phyloP scores from a whole-genome alignment of 2,329 filamentous ascomycete species.

The Thyridium curvatum region DNA sequence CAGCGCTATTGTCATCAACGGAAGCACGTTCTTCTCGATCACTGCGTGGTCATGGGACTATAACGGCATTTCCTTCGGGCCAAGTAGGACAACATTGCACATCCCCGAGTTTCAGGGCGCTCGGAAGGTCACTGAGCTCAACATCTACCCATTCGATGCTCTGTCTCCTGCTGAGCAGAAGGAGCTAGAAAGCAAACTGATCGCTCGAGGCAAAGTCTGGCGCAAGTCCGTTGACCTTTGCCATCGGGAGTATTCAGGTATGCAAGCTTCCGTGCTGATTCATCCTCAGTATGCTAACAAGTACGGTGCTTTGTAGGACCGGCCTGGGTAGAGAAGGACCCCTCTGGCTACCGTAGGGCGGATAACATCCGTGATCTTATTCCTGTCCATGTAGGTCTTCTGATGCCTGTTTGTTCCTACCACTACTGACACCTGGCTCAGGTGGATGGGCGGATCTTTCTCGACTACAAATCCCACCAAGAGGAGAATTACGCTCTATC shows the following conservation, averaged over 20 bases:
- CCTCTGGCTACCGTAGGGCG: too few relatives aligned
- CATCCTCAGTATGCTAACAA: constrained; percentile 18
- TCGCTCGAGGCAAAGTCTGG: constrained; percentile 24
- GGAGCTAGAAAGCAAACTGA: constrained; percentile 14
- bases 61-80: constrained; percentile 24
- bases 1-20: constrained; percentile 17
- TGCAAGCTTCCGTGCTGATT: constrained; percentile 12
- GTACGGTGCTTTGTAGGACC: constrained; percentile 29
- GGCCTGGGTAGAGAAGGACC: constrained; percentile 6
- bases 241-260: constrained; percentile 23
- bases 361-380: too few relatives aligned
- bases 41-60: constrained; percentile 21
- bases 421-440: too few relatives aligned
- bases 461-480: too few relatives aligned
- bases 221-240: constrained; percentile 25
- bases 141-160: constrained; percentile 19
- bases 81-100: constrained; percentile 13
- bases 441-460: too few relatives aligned
- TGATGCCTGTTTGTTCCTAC: too few relatives aligned
- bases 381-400: too few relatives aligned
- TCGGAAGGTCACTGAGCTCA: constrained; percentile 18
- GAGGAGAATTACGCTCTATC: too few relatives aligned
- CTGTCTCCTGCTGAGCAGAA: constrained; percentile 12
- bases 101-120: constrained; percentile 19
- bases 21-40: constrained; percentile 9